phyloP scores from a whole-genome alignment of 2,329 filamentous ascomycete genomes.

The Sporothrix euskadiensis region DNA sequence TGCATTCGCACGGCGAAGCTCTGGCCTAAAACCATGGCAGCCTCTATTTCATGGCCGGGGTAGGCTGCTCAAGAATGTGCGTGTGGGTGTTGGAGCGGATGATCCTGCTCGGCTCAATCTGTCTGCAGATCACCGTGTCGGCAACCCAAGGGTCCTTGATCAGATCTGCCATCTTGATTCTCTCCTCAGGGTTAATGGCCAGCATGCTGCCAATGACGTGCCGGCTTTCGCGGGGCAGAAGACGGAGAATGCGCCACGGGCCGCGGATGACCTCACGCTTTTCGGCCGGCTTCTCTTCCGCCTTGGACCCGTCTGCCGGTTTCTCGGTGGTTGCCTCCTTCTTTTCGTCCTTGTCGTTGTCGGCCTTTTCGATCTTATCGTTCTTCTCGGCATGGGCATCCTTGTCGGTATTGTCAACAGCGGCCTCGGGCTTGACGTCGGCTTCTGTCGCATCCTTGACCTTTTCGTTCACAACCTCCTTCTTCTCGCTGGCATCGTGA shows the following conservation, averaged over 20 bases:
- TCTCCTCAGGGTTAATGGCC: conserved; percentile 77
- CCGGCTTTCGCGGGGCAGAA: conserved; percentile 84
- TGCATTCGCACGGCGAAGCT: conserved; percentile 8
- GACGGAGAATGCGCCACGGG: conserved; percentile 82
- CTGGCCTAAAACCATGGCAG: not conserved
- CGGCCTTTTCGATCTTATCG: conserved; percentile 16
- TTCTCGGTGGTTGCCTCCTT: conserved; percentile 19
- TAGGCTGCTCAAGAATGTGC: conserved; percentile 78
- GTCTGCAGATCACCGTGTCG: conserved; percentile 78
- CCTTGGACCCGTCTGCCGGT: conserved; percentile 31
- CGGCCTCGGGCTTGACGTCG: not conserved
- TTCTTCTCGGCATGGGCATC: not conserved
- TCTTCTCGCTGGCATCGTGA: not conserved
- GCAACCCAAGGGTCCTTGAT: conserved; percentile 88
- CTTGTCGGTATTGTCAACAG: not conserved
- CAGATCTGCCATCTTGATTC: conserved; percentile 84
- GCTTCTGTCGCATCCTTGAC: not conserved
- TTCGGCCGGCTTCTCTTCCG: conserved; percentile 43
- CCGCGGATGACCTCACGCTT: conserved; percentile 83
- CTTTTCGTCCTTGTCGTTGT: conserved; percentile 32
- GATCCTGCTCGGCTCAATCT: conserved; percentile 69
- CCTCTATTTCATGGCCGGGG: conserved; percentile 38
- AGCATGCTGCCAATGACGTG: conserved; percentile 93
- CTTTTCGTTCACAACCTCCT: not conserved
- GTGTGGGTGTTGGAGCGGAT: conserved; percentile 74